Conservation (phyloP, 306 rosid species). For the Trichosanthes cucumerina region DNA sequence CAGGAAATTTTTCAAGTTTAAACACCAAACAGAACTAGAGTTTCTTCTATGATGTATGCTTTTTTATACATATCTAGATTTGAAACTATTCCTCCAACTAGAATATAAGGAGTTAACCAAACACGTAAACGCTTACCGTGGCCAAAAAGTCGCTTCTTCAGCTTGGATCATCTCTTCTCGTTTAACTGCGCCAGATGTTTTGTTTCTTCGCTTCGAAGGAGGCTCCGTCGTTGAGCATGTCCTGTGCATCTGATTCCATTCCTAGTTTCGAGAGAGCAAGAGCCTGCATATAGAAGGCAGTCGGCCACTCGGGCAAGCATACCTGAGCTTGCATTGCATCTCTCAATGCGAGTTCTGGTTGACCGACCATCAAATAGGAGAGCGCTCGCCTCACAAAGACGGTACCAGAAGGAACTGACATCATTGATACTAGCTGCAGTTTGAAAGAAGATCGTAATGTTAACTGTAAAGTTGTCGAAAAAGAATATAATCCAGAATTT, state of each 20-base stretch:
- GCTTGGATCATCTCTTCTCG: background rate
- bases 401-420: slow-evolving; percentile 70
- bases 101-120: background rate
- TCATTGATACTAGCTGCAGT: slow-evolving; percentile 66
- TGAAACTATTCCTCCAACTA: background rate
- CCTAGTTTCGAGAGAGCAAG: slow-evolving; percentile 91
- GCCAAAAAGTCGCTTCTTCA: background rate
- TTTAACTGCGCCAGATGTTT: slow-evolving; percentile 67
- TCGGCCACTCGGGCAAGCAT: slow-evolving; percentile 95
- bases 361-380: slow-evolving; percentile 75
- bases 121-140: background rate
- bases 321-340: slow-evolving; percentile 98
- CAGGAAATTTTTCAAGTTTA: background rate
- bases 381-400: slow-evolving; percentile 83
- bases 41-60: background rate
- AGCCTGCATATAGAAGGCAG: slow-evolving; percentile 88
- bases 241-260: slow-evolving; percentile 94
- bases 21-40: background rate
- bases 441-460: background rate
- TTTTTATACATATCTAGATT: slow-evolving; percentile 3
- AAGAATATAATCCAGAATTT: background rate
- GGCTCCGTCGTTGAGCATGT: slow-evolving; percentile 90
- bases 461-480: background rate
- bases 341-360: slow-evolving; percentile 71
- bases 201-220: slow-evolving; percentile 70